These are phyloP conservation scores for Vishniacozyma victoriae DNA, from an alignment of 768 basidiomycete genomes.

Conservation along the genomic window DNA sequence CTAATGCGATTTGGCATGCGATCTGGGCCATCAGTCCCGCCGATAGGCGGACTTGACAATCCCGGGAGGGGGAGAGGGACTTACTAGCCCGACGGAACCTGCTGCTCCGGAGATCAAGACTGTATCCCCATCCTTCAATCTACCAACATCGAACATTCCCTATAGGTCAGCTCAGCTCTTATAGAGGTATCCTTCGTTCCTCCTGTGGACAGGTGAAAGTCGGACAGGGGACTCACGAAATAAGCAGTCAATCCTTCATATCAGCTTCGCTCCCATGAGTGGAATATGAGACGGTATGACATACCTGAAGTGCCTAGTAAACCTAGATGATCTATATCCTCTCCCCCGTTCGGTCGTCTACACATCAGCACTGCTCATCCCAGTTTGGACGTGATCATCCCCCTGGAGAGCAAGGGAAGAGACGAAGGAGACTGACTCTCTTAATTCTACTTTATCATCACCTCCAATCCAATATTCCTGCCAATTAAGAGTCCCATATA, in stretches of 20 bases:
- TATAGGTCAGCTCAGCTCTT: slow-evolving; percentile 32
- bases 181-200: neutral
- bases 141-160: slow-evolving; percentile 76
- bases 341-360: slow-evolving; percentile 54
- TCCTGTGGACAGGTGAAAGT: too few relatives aligned
- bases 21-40: too few relatives aligned
- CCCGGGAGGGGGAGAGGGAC: too few relatives aligned
- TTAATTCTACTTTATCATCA: slow-evolving; percentile 23
- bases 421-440: slow-evolving; percentile 26
- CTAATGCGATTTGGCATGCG: slow-evolving; percentile 42
- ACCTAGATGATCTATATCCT: slow-evolving; percentile 72
- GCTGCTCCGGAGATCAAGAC: slow-evolving; percentile 86
- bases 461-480: slow-evolving; percentile 44
- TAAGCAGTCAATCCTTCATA: slow-evolving; percentile 74
- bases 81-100: slow-evolving; percentile 59
- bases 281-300: slow-evolving; percentile 22
- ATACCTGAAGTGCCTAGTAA: slow-evolving; percentile 68
- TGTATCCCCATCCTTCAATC: slow-evolving; percentile 75
- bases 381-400: too few relatives aligned
- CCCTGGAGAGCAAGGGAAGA: too few relatives aligned
- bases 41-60: too few relatives aligned
- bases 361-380: neutral
- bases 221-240: slow-evolving; percentile 55
- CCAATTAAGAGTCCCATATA: slow-evolving; percentile 38
- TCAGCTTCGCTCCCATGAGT: neutral